Evolutionary conservation across 805 yeast genomes (phyloP).

Genomic region (Ogataea nonfermentans): DNA sequence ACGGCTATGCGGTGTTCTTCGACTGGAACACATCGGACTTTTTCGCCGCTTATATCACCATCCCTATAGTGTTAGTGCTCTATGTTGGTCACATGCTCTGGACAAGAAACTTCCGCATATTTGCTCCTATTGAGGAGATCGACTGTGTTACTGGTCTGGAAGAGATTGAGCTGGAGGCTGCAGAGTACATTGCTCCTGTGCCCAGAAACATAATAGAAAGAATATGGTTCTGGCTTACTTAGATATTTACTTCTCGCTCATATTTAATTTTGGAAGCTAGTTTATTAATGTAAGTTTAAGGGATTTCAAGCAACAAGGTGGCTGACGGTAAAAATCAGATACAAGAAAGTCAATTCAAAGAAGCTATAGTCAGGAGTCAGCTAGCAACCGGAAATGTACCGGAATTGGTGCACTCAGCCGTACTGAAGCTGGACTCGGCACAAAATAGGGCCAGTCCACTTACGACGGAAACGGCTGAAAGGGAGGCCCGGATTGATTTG

Average conservation of each 20-base stretch:
- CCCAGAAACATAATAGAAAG: constrained; percentile 42
- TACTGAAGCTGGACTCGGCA: too few relatives aligned
- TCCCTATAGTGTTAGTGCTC: constrained; percentile 53
- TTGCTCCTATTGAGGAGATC: constrained; percentile 52
- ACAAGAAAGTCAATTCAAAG: too few relatives aligned
- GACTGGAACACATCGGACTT: constrained; percentile 55
- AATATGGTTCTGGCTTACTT: constrained; percentile 45
- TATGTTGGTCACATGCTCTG: constrained; percentile 59
- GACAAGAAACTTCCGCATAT: constrained; percentile 43
- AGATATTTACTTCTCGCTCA: neutral
- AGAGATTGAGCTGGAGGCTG: constrained; percentile 55
- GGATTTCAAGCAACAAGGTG: too few relatives aligned
- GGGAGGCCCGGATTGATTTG: too few relatives aligned
- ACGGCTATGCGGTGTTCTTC: constrained; percentile 69
- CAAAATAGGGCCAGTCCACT: too few relatives aligned
- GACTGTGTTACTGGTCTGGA: constrained; percentile 62
- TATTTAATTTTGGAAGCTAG: neutral
- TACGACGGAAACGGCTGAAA: too few relatives aligned
- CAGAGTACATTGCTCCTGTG: constrained; percentile 35
- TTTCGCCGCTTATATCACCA: constrained; percentile 68
- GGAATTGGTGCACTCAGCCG: too few relatives aligned
- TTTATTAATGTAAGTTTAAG: too few relatives aligned
- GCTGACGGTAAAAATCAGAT: too few relatives aligned
- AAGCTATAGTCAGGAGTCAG: too few relatives aligned
- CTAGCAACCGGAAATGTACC: too few relatives aligned